Evolutionary conservation across 208 protist species (phyloP).

Genomic region (Acanthamoeba polyphaga): DNA sequence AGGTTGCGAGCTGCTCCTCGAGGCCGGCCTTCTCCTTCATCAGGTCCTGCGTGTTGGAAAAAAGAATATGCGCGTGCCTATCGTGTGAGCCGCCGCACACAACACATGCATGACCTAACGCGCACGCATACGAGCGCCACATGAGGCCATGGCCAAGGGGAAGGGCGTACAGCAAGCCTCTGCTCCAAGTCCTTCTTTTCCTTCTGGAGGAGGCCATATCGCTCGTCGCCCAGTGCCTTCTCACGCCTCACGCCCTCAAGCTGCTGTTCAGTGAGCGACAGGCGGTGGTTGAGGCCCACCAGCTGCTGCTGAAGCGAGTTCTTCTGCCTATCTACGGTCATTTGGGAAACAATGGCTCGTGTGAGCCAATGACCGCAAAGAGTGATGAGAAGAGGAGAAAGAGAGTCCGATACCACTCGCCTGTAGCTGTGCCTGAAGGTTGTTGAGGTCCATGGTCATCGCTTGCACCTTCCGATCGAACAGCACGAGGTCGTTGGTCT

Average conservation of each 20-base stretch:
- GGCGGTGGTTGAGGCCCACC: slow-evolving; percentile 42
- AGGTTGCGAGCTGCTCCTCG: not conserved
- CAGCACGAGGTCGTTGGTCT: slow-evolving; percentile 32
- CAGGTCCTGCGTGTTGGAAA: not conserved
- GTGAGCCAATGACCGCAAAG: too few relatives aligned
- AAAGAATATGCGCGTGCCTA: not conserved
- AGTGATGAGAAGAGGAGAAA: not conserved
- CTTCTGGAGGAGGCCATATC: not conserved
- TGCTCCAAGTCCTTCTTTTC: slow-evolving; percentile 44
- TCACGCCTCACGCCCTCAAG: slow-evolving; percentile 26
- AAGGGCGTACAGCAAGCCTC: not conserved
- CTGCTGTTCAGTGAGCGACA: slow-evolving; percentile 66
- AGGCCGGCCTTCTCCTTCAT: slow-evolving; percentile 25
- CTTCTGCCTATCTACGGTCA: not conserved
- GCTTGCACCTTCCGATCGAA: slow-evolving; percentile 33
- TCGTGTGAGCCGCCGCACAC: too few relatives aligned
- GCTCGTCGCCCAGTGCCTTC: slow-evolving; percentile 20
- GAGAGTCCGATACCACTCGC: not conserved
- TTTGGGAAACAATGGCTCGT: not conserved
- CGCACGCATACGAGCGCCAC: not conserved
- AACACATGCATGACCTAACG: not conserved
- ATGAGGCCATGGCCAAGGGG: not conserved
- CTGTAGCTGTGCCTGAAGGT: slow-evolving; percentile 14
- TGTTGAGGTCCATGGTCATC: slow-evolving; percentile 45
- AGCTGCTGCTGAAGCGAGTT: slow-evolving; percentile 36